A percentile compares a stretch with the other conserved stretches of the same genome.
Evolutionary conservation across 495 filamentous ascomycete genomes (phyloP).

Genomic region (Bombardia bombarda): DNA sequence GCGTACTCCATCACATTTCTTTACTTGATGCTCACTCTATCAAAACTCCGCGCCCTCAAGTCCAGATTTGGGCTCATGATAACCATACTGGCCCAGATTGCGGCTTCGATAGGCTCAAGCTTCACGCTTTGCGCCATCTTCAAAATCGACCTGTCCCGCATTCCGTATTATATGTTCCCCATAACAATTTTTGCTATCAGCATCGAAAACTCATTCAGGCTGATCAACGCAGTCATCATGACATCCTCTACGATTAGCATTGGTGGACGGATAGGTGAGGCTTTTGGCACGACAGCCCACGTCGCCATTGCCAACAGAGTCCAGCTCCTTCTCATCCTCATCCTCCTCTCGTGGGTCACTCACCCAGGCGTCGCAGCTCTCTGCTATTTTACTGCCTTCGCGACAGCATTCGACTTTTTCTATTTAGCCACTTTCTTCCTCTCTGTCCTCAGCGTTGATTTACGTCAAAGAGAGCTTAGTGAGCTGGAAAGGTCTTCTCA

Average conservation of each 20-base stretch:
- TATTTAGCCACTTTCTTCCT: constrained; percentile 67
- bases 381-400: constrained; percentile 61
- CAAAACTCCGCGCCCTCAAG: constrained; percentile 57
- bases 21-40: constrained; percentile 52
- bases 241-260: constrained; percentile 55
- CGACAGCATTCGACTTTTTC: constrained; percentile 60
- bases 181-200: constrained; percentile 64
- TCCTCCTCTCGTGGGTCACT: constrained; percentile 47
- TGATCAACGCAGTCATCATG: constrained; percentile 62
- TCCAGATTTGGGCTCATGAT: constrained; percentile 57
- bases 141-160: constrained; percentile 51
- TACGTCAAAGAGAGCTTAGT: constrained; percentile 57
- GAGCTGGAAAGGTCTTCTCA: constrained; percentile 39
- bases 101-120: constrained; percentile 57
- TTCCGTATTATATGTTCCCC: constrained; percentile 56
- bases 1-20: constrained; percentile 51
- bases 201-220: constrained; percentile 62
- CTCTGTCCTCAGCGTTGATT: constrained; percentile 65
- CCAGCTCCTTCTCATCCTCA: constrained; percentile 54
- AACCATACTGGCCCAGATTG: constrained; percentile 58
- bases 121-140: constrained; percentile 56
- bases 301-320: constrained; percentile 50
- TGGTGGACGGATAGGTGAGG: constrained; percentile 52
- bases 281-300: constrained; percentile 61
- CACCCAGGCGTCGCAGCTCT: constrained; percentile 57